Base-by-base conservation (phyloP, 495 filamentous ascomycete genomes). In the Penicillium maclennaniae region DNA sequence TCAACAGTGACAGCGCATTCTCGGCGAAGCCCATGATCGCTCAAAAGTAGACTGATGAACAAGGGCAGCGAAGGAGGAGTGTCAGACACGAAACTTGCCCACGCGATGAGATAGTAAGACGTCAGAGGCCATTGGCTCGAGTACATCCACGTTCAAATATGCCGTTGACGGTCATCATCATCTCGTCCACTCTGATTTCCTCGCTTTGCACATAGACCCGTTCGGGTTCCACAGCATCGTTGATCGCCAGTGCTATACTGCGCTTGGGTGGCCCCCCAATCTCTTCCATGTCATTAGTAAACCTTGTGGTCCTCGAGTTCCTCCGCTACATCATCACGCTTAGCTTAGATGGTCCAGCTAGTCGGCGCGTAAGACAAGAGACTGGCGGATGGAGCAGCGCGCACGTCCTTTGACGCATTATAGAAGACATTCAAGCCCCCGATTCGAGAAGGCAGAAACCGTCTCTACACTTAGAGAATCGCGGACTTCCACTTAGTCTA, bases 1-100 rank as follows among this genome's bases (percentile, higher is more conserved):
- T 72, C 61, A 69, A 39, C 49, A 64, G 59, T 55, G 64, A 67
- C 57, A 67, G 39, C 9, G 59, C 25, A 51, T 62, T 54, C 20
- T 60, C 68, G 4, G 55, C 64, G 15, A 73, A 43, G 47, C 61
- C 62, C 70, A 73, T 73, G 47, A 42, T 60, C 2, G 27, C 27
- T 31, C 10, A 6, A 23, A 23, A 5, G 23, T 23, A 5, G 27
- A 8, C 1, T 31, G 10, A 7, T 6, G 27, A 31, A 31, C 6
- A 7, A 7, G 9, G 7, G 10, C 27, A 7, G 17, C 19, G 16
- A n/a, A 37, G 40, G 19, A 21, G 20, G 37, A 25, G 19, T 9
- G 17, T 6, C 26, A 26, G 19, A 19, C 23, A 12, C 39, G 17
- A 51, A 17, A 10, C 20, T 25, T 17, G n/a, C 28, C 28, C 46